Percentiles rank a stretch among this genome's conserved stretches.
Conservation (phyloP, 2,329 filamentous ascomycete species). For the Exserohilum turcica region DNA sequence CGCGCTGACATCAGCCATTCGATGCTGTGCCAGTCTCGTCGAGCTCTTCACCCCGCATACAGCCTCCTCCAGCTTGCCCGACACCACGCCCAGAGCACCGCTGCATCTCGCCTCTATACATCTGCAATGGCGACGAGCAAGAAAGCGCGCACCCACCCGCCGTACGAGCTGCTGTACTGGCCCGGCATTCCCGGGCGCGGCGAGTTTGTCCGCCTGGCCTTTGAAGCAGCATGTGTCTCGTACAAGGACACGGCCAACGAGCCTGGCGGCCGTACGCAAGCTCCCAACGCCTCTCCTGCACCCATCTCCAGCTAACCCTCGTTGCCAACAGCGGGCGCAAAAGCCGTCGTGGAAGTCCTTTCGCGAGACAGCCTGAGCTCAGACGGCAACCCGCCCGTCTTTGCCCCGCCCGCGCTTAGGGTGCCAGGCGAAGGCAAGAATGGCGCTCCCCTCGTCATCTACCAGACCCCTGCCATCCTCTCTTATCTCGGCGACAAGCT, state of each 20-base stretch:
- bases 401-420: slow-evolving; percentile 70
- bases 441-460: slow-evolving; percentile 63
- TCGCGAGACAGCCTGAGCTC: slow-evolving; percentile 55
- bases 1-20: background rate
- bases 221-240: slow-evolving; percentile 69
- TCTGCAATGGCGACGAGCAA: slow-evolving; percentile 31
- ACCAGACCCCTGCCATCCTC: slow-evolving; percentile 75
- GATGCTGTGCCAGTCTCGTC: slow-evolving; percentile 3
- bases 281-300: background rate
- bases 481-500: slow-evolving; percentile 69
- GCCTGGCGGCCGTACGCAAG: slow-evolving; percentile 50
- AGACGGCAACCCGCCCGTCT: slow-evolving; percentile 64
- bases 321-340: slow-evolving; percentile 42
- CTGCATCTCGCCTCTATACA: background rate
- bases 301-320: background rate
- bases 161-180: slow-evolving; percentile 74
- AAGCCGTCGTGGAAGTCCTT: slow-evolving; percentile 57
- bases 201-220: slow-evolving; percentile 72
- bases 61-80: background rate
- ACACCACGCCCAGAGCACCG: background rate
- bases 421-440: slow-evolving; percentile 56
- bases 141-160: slow-evolving; percentile 42
- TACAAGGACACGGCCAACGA: slow-evolving; percentile 67
- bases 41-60: background rate
- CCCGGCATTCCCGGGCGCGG: slow-evolving; percentile 73